Evolutionary conservation across 768 basidiomycete genomes (phyloP).

Genomic region (Phanerodontia chrysosporium): DNA sequence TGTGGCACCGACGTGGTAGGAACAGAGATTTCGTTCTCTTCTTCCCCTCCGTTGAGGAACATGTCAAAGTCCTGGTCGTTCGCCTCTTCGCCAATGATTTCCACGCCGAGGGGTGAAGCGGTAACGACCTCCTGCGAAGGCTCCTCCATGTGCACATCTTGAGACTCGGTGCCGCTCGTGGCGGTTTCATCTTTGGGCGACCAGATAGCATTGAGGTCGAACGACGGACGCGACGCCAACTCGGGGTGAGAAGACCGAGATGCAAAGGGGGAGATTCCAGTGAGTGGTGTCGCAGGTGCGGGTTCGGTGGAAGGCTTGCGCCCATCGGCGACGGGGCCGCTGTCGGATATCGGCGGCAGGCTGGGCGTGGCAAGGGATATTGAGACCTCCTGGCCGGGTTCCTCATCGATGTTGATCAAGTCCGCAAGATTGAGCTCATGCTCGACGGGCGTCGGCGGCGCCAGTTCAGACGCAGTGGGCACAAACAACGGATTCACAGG

Average conservation of each 20-base stretch:
- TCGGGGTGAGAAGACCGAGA: slow-evolving; percentile 37
- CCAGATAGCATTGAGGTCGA: slow-evolving; percentile 75
- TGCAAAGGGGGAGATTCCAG: slow-evolving; percentile 32
- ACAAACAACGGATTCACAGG: slow-evolving; percentile 32
- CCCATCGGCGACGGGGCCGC: background rate
- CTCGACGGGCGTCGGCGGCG: slow-evolving; percentile 32
- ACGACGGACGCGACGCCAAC: slow-evolving; percentile 46
- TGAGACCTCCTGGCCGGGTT: slow-evolving; percentile 35
- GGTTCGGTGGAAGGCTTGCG: slow-evolving; percentile 4
- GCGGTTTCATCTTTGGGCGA: slow-evolving; percentile 34
- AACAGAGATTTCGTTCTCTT: slow-evolving; percentile 21
- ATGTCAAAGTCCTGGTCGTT: slow-evolving; percentile 86
- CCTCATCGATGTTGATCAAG: slow-evolving; percentile 75
- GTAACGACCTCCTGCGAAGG: background rate
- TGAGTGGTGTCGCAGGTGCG: slow-evolving; percentile 9
- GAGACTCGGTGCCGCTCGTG: slow-evolving; percentile 19
- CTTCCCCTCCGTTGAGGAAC: slow-evolving; percentile 67
- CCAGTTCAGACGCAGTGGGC: slow-evolving; percentile 38
- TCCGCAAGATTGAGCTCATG: slow-evolving; percentile 71
- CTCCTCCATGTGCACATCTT: slow-evolving; percentile 31
- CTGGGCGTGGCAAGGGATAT: slow-evolving; percentile 16
- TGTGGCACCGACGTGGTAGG: background rate
- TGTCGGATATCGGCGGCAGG: slow-evolving; percentile 9
- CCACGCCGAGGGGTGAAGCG: slow-evolving; percentile 31
- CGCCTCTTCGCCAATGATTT: slow-evolving; percentile 34